These are phyloP conservation scores for Claviceps digitariae DNA, from an alignment of 2,329 filamentous ascomycete species.

Conservation along the genomic window DNA sequence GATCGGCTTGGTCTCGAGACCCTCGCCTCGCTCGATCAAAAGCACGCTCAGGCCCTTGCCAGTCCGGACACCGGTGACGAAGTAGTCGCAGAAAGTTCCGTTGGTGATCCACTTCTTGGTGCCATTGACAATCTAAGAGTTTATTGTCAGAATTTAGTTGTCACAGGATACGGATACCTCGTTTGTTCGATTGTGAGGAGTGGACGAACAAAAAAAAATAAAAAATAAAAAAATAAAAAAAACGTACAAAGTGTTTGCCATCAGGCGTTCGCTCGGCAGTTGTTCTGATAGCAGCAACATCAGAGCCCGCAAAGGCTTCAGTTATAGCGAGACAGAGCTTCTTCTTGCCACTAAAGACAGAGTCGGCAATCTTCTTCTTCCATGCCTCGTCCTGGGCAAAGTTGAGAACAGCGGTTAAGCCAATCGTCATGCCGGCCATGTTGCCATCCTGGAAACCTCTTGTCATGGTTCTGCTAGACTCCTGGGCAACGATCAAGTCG, in stretches of 20 bases:
- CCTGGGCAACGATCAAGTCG: constrained; percentile 63
- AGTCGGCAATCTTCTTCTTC: constrained; percentile 52
- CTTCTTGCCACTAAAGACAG: constrained; percentile 69
- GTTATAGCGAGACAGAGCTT: constrained; percentile 83
- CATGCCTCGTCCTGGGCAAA: constrained; percentile 57
- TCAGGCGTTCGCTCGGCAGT: constrained; percentile 65
- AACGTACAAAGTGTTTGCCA: constrained; percentile 55
- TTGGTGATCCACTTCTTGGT: constrained; percentile 83
- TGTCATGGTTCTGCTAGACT: constrained; percentile 55
- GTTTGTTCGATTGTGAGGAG: too few relatives aligned
- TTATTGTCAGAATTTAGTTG: neutral
- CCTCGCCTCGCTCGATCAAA: constrained; percentile 59
- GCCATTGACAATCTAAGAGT: constrained; percentile 43
- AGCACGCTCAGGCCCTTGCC: constrained; percentile 68
- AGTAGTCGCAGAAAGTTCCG: constrained; percentile 70
- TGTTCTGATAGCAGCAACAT: constrained; percentile 67
- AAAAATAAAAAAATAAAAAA: too few relatives aligned
- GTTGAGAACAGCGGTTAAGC: constrained; percentile 65
- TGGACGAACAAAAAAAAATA: too few relatives aligned
- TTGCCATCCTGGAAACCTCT: constrained; percentile 79
- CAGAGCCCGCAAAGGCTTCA: constrained; percentile 70
- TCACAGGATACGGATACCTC: too few relatives aligned
- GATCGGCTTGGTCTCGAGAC: constrained; percentile 63
- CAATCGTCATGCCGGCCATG: constrained; percentile 76
- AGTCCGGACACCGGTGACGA: constrained; percentile 67